A percentile compares a stretch with the other conserved stretches of the same genome.
Conservation (phyloP, 1,139 yeast genomes). For the Yamadazyma aaseri region DNA sequence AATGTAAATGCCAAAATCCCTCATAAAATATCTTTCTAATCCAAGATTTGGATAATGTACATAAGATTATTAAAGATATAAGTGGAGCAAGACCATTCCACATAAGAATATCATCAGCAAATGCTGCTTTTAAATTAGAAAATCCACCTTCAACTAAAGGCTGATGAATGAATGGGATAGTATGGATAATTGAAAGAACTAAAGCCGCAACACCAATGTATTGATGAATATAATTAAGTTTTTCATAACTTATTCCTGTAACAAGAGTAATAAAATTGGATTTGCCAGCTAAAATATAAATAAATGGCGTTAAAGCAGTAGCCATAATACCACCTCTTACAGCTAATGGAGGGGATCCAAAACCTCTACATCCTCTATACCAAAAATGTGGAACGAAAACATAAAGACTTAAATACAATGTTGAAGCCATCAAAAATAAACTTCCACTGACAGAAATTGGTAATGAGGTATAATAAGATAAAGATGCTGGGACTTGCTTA, state of each 20-base stretch:
- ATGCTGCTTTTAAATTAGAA: conserved; percentile 16
- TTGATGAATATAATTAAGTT: conserved; percentile 52
- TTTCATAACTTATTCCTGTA: conserved; percentile 60
- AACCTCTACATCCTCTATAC: conserved; percentile 55
- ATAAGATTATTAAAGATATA: conserved; percentile 44
- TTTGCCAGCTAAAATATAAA: conserved; percentile 53
- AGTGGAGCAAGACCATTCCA: conserved; percentile 44
- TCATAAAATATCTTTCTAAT: conserved; percentile 51
- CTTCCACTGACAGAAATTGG: conserved; percentile 53
- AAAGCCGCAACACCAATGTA: conserved; percentile 47
- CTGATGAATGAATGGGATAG: conserved; percentile 53
- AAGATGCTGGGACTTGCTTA: conserved; percentile 39
- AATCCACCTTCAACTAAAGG: conserved; percentile 51
- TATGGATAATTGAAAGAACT: conserved; percentile 51
- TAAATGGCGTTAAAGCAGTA: conserved; percentile 52
- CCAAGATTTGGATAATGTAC: conserved; percentile 44
- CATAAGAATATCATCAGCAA: conserved; percentile 19
- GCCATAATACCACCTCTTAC: conserved; percentile 55
- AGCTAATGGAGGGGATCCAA: conserved; percentile 68
- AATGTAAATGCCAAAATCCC: conserved; percentile 53
- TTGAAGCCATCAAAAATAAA: conserved; percentile 36
- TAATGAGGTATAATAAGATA: conserved; percentile 42
- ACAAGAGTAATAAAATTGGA: conserved; percentile 47
- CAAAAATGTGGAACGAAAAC: conserved; percentile 51
- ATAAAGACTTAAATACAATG: conserved; percentile 47